Base-by-base conservation (phyloP, 345 rosid genomes). In the Lenwebbia sp. region DNA sequence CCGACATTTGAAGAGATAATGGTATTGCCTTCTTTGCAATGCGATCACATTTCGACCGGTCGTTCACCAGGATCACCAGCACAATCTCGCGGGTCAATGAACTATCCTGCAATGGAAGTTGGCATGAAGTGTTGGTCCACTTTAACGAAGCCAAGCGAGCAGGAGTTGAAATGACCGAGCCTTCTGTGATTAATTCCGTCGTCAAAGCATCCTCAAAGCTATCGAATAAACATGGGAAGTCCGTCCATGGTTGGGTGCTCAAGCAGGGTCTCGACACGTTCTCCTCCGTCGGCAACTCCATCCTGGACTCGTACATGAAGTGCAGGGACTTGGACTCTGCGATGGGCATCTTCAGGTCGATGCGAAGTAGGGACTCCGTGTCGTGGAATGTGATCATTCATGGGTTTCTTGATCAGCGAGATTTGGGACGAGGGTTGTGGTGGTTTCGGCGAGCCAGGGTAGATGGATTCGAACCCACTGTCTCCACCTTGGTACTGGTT, bases 321-420 rank as follows among this genome's bases (percentile, higher is more conserved):
- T 84, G 89, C 86, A 90, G 91, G 21, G 92, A 93, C 86, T 85
- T 88, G 82, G 85, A 86, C 62, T 89, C 93, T 12, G 94, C 96
- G 15, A 30, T 87, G 84, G 85, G 87, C 55, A 84, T 86, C 28
- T 95, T 96, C 86, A 55, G 85, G 84, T 88, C 44, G 88, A 85
- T 90, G 94, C 83, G 8, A 49, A 84, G 41, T 83, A 86, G 85
- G 81, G 96, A 96, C 85, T 95, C 95, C 6, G 90, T 96, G 85
- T 90, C 97, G 85, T 95, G 98, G 97, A 96, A 95, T 83, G 91
- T 93, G 51, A 82, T 96, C 70, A 88, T 93, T 57, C 89, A 90
- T 40, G 95, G 96, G 70, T 84, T 90, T 83, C 91, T 93, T 3
- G 62, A 88, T 87, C 86, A 56, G 10, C 94, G 97, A 85, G 87